A percentile compares a stretch with the other conserved stretches of the same genome.
These are phyloP conservation scores for Cercospora nicotianae DNA, from an alignment of 2,329 filamentous ascomycete species.

Conservation along the genomic window DNA sequence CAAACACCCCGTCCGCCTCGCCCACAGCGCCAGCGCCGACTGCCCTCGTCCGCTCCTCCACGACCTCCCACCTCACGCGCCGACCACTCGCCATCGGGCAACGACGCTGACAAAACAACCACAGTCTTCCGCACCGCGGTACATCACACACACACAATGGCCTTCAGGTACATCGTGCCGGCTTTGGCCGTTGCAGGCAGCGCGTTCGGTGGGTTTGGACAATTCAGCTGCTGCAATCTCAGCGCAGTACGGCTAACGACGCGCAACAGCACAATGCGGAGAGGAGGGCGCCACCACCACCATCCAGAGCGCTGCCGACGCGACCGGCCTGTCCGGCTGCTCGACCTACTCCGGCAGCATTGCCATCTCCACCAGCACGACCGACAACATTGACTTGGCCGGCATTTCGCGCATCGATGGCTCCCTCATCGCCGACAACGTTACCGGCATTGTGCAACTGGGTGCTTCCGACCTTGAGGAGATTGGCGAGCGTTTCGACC, in stretches of 20 bases:
- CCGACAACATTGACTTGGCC: constrained; percentile 61
- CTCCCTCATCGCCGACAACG: constrained; percentile 53
- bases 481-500: constrained; percentile 69
- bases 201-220: constrained; percentile 50
- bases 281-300: constrained; percentile 51
- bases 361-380: constrained; percentile 59
- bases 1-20: constrained; percentile 5
- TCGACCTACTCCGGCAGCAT: constrained; percentile 68
- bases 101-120: constrained; percentile 21
- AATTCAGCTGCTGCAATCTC: background rate
- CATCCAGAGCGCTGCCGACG: constrained; percentile 62
- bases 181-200: constrained; percentile 56
- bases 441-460: constrained; percentile 64
- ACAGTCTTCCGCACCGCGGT: constrained; percentile 26
- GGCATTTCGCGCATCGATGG: constrained; percentile 62
- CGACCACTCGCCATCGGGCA: constrained; percentile 2
- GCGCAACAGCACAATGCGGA: constrained; percentile 38
- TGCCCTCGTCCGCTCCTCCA: background rate
- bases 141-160: constrained; percentile 44
- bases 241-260: constrained; percentile 23
- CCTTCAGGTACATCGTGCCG: constrained; percentile 57
- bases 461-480: constrained; percentile 59
- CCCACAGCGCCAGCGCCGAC: background rate
- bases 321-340: constrained; percentile 62
- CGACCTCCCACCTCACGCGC: constrained; percentile 7